Conservation (phyloP, 164 flowering plant genomes). For the Annona squamosa region DNA sequence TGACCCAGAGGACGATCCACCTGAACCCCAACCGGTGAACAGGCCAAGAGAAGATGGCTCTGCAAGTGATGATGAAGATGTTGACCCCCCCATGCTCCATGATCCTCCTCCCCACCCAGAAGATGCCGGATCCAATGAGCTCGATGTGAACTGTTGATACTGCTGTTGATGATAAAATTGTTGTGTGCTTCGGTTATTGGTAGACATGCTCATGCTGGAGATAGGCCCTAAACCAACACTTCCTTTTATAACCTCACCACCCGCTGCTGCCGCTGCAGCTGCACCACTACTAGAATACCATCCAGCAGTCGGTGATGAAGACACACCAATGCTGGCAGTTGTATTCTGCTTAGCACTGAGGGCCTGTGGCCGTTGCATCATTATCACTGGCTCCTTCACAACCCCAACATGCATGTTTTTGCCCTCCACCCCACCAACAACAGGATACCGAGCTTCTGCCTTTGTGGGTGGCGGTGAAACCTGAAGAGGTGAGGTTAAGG, state of each 20-base stretch:
- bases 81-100: slow-evolving; percentile 25
- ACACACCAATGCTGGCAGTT: slow-evolving; percentile 25
- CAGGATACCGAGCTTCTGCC: slow-evolving; percentile 30
- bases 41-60: slow-evolving; percentile 58
- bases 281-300: slow-evolving; percentile 33
- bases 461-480: slow-evolving; percentile 33
- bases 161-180: slow-evolving; percentile 40
- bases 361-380: slow-evolving; percentile 75
- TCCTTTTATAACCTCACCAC: slow-evolving; percentile 33
- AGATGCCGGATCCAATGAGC: slow-evolving; percentile 24
- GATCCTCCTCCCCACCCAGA: slow-evolving; percentile 19
- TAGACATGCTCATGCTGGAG: slow-evolving; percentile 21
- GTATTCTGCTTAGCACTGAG: slow-evolving; percentile 30
- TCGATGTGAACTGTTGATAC: slow-evolving; percentile 20
- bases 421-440: slow-evolving; percentile 41
- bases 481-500: slow-evolving; percentile 38
- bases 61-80: slow-evolving; percentile 24
- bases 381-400: slow-evolving; percentile 56
- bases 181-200: slow-evolving; percentile 24
- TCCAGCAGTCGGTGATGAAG: slow-evolving; percentile 37
- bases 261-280: not conserved
- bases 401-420: slow-evolving; percentile 28
- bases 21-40: slow-evolving; percentile 49
- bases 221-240: slow-evolving; percentile 22
- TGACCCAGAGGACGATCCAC: slow-evolving; percentile 35